Evolutionary conservation across 306 rosid genomes (phyloP).

Genomic region (Vachellia collinsii): DNA sequence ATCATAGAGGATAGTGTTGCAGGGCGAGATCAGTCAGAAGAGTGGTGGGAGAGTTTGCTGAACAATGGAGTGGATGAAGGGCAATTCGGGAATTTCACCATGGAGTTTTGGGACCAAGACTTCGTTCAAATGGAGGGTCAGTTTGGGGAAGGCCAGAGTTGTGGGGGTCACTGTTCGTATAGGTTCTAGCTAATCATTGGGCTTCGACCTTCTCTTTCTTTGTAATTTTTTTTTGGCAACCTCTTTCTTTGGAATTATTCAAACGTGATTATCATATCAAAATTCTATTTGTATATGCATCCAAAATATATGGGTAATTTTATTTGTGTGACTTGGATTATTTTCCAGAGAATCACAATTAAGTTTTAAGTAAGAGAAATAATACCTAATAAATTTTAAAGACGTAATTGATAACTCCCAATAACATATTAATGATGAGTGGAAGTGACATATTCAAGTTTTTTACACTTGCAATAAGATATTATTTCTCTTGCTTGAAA

Average conservation of each 20-base stretch:
- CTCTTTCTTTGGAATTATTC: not conserved
- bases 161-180: not conserved
- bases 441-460: too few species aligned
- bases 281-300: not conserved
- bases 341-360: too few species aligned
- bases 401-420: too few species aligned
- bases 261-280: not conserved
- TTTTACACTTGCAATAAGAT: too few species aligned
- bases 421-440: too few species aligned
- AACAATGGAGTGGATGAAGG: not conserved
- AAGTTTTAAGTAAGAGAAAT: too few species aligned
- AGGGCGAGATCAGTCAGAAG: not conserved
- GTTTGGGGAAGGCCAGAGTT: not conserved
- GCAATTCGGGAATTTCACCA: not conserved
- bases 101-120: not conserved
- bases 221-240: too few species aligned
- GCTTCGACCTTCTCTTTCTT: not conserved
- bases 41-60: conserved; percentile 7
- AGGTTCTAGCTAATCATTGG: not conserved
- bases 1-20: not conserved
- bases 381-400: too few species aligned
- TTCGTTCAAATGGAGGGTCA: not conserved
- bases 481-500: too few species aligned
- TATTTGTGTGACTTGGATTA: too few species aligned
- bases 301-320: too few species aligned